Conservation (phyloP, 768 basidiomycete genomes). For the Boletus subparvulus region DNA sequence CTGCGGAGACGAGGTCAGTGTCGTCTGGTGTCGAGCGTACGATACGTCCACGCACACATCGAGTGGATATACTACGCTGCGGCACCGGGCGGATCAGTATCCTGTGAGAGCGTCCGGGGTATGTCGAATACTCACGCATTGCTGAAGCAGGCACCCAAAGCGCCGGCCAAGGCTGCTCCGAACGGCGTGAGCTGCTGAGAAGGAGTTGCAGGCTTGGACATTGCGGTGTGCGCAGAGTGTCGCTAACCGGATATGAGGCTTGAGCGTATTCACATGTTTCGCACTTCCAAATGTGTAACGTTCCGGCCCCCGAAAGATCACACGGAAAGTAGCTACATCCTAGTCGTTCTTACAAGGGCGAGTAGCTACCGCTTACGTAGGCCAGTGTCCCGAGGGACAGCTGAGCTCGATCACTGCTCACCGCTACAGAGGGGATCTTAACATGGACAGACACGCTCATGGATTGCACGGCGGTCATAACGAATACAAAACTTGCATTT, state of each 20-base stretch:
- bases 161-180: constrained; percentile 88
- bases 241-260: neutral
- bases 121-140: constrained; percentile 67
- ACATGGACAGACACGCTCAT: constrained; percentile 17
- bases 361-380: too few species aligned
- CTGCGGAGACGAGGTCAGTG: constrained; percentile 40
- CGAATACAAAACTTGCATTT: constrained; percentile 36
- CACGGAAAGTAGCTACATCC: too few species aligned
- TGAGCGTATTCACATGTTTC: constrained; percentile 1
- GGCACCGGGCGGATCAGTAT: neutral
- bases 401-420: too few species aligned
- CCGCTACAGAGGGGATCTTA: constrained; percentile 11
- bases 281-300: neutral
- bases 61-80: constrained; percentile 88
- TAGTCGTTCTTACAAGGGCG: too few species aligned
- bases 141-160: constrained; percentile 89
- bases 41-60: constrained; percentile 69
- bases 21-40: neutral
- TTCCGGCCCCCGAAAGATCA: too few species aligned
- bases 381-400: too few species aligned
- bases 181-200: constrained; percentile 74
- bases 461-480: constrained; percentile 8
- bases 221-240: constrained; percentile 10
- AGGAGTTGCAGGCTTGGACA: constrained; percentile 55
- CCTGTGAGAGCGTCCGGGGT: constrained; percentile 2